phyloP scores from a whole-genome alignment of 805 yeast species.

The Candida broadrunensis region DNA sequence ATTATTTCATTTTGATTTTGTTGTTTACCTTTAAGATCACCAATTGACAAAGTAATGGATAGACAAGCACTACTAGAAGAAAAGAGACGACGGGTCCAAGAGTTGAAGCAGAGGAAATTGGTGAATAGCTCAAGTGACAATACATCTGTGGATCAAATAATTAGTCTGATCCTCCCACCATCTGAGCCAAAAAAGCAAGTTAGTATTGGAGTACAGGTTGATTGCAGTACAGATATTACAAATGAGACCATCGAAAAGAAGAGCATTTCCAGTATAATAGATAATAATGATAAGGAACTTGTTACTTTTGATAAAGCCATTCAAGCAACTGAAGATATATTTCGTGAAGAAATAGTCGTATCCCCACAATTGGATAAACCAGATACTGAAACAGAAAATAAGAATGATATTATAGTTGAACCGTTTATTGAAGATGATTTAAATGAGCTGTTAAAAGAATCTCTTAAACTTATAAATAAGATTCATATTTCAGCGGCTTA shows the following conservation, averaged over 20 bases:
- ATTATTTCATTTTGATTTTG: not conserved
- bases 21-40: not conserved
- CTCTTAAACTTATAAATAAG: constrained; percentile 22
- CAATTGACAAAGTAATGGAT: constrained; percentile 19
- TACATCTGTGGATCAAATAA: not conserved
- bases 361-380: constrained; percentile 2
- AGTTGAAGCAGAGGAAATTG: constrained; percentile 17
- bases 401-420: not conserved
- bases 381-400: not conserved
- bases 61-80: constrained; percentile 37
- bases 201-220: constrained; percentile 1
- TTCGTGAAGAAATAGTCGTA: no score
- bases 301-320: constrained; percentile 20
- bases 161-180: not conserved
- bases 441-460: constrained; percentile 16
- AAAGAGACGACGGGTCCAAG: constrained; percentile 34
- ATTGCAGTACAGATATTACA: not conserved
- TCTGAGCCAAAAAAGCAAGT: not conserved
- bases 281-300: constrained; percentile 5
- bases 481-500: constrained; percentile 5
- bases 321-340: constrained; percentile 12
- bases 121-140: not conserved
- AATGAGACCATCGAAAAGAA: not conserved
- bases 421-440: constrained; percentile 15
- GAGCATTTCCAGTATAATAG: not conserved